phyloP scores from a whole-genome alignment of 1,284 basidiomycete genomes.

The Coniferiporia sulphurascens region DNA sequence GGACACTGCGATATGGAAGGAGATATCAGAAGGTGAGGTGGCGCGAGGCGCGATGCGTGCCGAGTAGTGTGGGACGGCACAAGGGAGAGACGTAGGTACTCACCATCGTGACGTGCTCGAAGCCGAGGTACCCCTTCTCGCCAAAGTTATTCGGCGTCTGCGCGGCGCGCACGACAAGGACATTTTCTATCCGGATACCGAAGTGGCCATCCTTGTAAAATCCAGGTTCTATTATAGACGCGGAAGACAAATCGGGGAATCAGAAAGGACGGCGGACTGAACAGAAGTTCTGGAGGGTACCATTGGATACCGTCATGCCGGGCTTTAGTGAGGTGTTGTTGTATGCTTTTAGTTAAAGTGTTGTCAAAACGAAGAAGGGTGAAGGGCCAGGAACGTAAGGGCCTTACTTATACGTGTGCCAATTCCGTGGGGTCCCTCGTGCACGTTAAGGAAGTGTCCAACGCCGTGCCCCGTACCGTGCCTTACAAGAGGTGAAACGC shows the following conservation, averaged over 20 bases:
- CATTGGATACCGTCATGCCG: conserved; percentile 90
- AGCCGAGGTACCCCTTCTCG: conserved; percentile 73
- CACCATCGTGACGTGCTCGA: conserved; percentile 84
- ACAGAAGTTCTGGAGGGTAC: conserved; percentile 27
- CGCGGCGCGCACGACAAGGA: conserved; percentile 71
- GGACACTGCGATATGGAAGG: conserved; percentile 52
- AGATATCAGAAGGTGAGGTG: background rate
- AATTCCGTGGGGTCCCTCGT: conserved; percentile 91
- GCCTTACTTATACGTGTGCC: conserved; percentile 66
- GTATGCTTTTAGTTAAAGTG: conserved; percentile 38
- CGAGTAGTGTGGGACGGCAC: conserved; percentile 14
- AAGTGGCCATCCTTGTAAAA: conserved; percentile 91
- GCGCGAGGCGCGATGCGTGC: background rate
- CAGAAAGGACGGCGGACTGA: background rate
- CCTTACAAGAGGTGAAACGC: conserved; percentile 31
- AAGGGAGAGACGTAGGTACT: conserved; percentile 15
- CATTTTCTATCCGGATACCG: conserved; percentile 91
- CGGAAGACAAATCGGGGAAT: background rate
- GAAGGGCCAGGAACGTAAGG: background rate
- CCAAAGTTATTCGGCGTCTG: conserved; percentile 84
- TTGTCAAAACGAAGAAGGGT: conserved; percentile 1
- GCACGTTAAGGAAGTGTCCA: conserved; percentile 89
- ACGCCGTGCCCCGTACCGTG: conserved; percentile 95
- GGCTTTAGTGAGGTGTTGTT: conserved; percentile 69
- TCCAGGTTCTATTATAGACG: conserved; percentile 63